A percentile compares a stretch with the other conserved stretches of the same genome.
phyloP scores from a whole-genome alignment of 371 early-diverging fungal genomes.

The Parasitella parasitica region DNA sequence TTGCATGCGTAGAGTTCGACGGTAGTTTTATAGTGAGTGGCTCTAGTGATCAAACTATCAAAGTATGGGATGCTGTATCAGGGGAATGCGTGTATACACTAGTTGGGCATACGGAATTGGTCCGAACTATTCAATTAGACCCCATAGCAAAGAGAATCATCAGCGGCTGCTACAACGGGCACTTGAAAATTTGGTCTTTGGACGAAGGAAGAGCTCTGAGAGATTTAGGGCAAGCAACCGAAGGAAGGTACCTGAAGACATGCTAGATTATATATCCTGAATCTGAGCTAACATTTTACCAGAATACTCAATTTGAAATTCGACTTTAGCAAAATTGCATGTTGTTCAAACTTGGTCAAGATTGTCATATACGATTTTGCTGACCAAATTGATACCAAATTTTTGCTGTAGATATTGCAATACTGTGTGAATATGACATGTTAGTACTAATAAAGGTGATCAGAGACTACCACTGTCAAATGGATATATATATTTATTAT shows the following conservation, averaged over 20 bases:
- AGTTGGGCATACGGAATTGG: constrained; percentile 74
- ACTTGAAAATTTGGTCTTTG: constrained; percentile 84
- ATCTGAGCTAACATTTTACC: neutral
- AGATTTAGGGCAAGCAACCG: constrained; percentile 61
- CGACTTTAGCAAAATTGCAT: constrained; percentile 78
- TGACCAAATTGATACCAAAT: constrained; percentile 62
- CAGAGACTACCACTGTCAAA: no score
- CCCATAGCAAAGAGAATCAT: constrained; percentile 58
- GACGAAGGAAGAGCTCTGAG: constrained; percentile 47
- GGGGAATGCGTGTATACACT: constrained; percentile 40
- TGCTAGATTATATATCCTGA: neutral
- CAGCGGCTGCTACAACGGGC: constrained; percentile 81
- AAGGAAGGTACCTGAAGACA: constrained; percentile 48
- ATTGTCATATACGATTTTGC: constrained; percentile 83
- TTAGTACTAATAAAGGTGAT: no score
- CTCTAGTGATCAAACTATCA: constrained; percentile 93
- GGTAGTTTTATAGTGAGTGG: constrained; percentile 92
- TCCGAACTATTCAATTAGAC: constrained; percentile 68
- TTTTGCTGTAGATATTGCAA: constrained; percentile 33
- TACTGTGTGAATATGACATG: no score
- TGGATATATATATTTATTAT: no score
- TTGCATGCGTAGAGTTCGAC: constrained; percentile 95
- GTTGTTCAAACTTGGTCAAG: constrained; percentile 74
- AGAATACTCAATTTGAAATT: constrained; percentile 88
- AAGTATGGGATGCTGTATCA: constrained; percentile 86